Base-by-base conservation (phyloP, 495 filamentous ascomycete genomes). In the Penicillium roqueforti region DNA sequence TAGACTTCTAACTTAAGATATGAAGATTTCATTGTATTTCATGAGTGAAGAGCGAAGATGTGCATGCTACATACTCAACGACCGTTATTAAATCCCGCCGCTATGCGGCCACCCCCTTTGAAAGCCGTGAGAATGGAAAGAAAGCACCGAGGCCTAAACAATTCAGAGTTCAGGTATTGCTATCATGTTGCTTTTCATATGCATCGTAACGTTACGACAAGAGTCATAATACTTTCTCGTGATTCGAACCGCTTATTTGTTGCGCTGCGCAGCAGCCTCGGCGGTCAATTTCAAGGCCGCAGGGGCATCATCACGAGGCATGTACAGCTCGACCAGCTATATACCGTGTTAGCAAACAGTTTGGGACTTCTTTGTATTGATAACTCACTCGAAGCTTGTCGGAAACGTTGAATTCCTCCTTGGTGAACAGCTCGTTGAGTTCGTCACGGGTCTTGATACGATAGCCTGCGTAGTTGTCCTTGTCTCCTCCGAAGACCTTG, bases 291-390 rank as follows among this genome's bases (percentile, higher is more conserved):
- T 86, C 69, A 96, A 64, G 18, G 80, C 84, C 42, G 76, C 67
- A 0, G 91, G 91, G 22, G 89, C 77, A 69, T 96, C 92, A 50
- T 91, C 80, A 68, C 83, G 86, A 16, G 84, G 84, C 83, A 95
- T 92, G 64, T 90, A 89, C 45, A 95, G 49, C 72, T 96, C 92
- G 23, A 96, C 91, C 68, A 96, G 79, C 74, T 92, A 69, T 46
- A 77, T 41, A 34, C 59, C 22, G 66, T 61, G 25, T 75, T 65
- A 67, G 61, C 32, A 54, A 4, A 47, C 8, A 4, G 10, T 18
- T 32, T 28, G 28, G 8, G 20, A 39, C 11, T 29, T 1, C 0
- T 0, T 38, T 25, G 16, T 16, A 3, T 3, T 8, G 26, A 44
- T 6, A 11, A 62, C 73, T 61, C 59, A 77, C 77, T 64, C 76